Evolutionary conservation across 1,139 yeast genomes (phyloP), one percentile per base, ranked within the genome.

Genomic region (Protomyces inundatus): DNA sequence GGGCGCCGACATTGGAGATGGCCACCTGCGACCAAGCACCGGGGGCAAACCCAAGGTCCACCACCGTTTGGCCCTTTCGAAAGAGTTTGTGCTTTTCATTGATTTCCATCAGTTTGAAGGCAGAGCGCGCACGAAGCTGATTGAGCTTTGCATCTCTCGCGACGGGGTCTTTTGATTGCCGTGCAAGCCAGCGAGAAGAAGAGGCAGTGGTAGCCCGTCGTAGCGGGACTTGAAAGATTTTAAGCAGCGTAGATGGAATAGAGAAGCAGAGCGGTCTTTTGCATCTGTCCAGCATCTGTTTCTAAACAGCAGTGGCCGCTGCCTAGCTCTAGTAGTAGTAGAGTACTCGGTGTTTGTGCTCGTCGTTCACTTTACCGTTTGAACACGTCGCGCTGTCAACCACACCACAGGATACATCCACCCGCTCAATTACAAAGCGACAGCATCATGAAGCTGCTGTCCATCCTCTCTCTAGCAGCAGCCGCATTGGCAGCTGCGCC

Each of bases 11-110:
- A 52, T 82, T 75, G 54, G 82, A 84, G 5, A 82, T 82, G 0
- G 96, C 87, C 39, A 88, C 95, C 69, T 86, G 89, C 10, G 91
- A 81, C 98, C 98, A 93, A 42, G 96, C 91, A 0, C 98, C 98
- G 0, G 98, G 98, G 0, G 96, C 96, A 73, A 82, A 93, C 0
- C 98, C 98, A 60, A 93, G 78, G 75, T 93, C 98, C 3, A 93
- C 84, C 0, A 93, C 87, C 64, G 86, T 84, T 69, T 77, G 79
- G 7, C 80, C 79, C 6, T 81, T 79, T 64, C 76, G 76, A 73
- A 93, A 85, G 2, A 93, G 68, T 36, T 78, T 76, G 74, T 80
- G 87, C 71, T 82, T 84, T 37, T 84, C 79, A 72, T 90, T 53
- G 54, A 68, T 69, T 54, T 77, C 78, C 30, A 84, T 73, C 52